These are phyloP conservation scores for Gastrolobium villosum DNA, from an alignment of 306 rosid species.

Conservation along the genomic window DNA sequence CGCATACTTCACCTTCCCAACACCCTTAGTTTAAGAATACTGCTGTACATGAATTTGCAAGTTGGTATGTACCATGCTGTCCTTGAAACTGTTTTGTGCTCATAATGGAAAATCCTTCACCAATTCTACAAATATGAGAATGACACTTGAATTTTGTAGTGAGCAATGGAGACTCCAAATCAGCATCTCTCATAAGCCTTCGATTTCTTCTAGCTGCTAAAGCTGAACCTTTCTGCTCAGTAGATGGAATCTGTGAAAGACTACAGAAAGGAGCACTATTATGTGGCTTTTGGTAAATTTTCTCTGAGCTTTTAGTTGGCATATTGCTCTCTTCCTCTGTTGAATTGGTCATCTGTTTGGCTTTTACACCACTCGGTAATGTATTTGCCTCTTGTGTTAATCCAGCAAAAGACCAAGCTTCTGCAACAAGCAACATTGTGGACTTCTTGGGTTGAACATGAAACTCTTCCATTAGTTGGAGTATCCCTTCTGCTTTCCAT, in stretches of 20 bases:
- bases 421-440: slow-evolving; percentile 65
- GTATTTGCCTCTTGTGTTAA: slow-evolving; percentile 66
- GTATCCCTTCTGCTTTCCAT: slow-evolving; percentile 75
- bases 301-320: slow-evolving; percentile 46
- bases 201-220: slow-evolving; percentile 57
- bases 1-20: background rate
- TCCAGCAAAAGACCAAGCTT: slow-evolving; percentile 74
- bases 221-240: slow-evolving; percentile 59
- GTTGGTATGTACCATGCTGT: slow-evolving; percentile 63
- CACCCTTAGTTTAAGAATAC: slow-evolving; percentile 61
- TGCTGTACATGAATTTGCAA: slow-evolving; percentile 65
- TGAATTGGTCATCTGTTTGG: slow-evolving; percentile 42
- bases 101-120: slow-evolving; percentile 64
- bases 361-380: slow-evolving; percentile 46
- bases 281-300: slow-evolving; percentile 54
- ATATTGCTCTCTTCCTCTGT: slow-evolving; percentile 44
- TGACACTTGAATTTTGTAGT: slow-evolving; percentile 53
- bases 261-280: slow-evolving; percentile 49
- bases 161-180: slow-evolving; percentile 57
- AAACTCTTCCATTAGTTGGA: slow-evolving; percentile 68
- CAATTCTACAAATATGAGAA: slow-evolving; percentile 59
- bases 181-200: slow-evolving; percentile 57
- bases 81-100: slow-evolving; percentile 63
- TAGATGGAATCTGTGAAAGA: slow-evolving; percentile 61
- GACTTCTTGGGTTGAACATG: slow-evolving; percentile 65